phyloP scores from a whole-genome alignment of 2,329 filamentous ascomycete genomes.

The Cytospora mali region DNA sequence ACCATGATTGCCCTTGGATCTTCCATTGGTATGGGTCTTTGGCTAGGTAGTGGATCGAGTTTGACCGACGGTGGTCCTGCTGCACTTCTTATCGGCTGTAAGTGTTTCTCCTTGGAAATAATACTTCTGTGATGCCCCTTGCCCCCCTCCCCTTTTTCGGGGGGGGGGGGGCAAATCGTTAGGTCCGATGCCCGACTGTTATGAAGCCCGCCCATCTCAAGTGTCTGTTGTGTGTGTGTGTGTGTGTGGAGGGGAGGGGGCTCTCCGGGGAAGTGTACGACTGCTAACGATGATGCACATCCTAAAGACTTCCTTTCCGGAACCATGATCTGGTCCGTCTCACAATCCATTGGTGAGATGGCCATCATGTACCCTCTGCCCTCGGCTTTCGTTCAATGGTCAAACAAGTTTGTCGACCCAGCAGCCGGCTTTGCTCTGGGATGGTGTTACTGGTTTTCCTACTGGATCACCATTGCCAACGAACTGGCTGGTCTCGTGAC shows the following conservation, averaged over 20 bases:
- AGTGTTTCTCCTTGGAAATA: too few relatives aligned
- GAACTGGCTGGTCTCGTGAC: slow-evolving; percentile 46
- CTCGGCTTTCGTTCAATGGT: slow-evolving; percentile 50
- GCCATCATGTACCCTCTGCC: slow-evolving; percentile 50
- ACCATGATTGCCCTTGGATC: slow-evolving; percentile 56
- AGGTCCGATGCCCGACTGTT: too few relatives aligned
- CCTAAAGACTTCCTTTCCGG: slow-evolving; percentile 42
- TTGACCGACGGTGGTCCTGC: slow-evolving; percentile 46
- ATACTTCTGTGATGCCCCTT: too few relatives aligned
- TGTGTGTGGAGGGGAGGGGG: too few relatives aligned
- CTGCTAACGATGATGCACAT: neutral
- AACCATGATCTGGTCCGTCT: slow-evolving; percentile 49
- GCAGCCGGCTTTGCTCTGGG: slow-evolving; percentile 48
- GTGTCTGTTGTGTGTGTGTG: too few relatives aligned
- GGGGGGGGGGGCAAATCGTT: too few relatives aligned
- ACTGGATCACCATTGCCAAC: slow-evolving; percentile 48
- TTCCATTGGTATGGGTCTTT: slow-evolving; percentile 51
- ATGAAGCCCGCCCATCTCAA: too few relatives aligned
- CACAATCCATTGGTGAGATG: slow-evolving; percentile 50
- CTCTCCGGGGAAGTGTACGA: neutral
- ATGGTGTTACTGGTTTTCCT: slow-evolving; percentile 51
- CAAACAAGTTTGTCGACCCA: slow-evolving; percentile 47
- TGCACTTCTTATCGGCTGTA: slow-evolving; percentile 48
- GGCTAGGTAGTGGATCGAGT: slow-evolving; percentile 48
- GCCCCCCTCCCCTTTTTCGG: too few relatives aligned